These are phyloP conservation scores for Casaregolazyma suthepensis DNA, from an alignment of 1,139 yeast species.

Conservation along the genomic window DNA sequence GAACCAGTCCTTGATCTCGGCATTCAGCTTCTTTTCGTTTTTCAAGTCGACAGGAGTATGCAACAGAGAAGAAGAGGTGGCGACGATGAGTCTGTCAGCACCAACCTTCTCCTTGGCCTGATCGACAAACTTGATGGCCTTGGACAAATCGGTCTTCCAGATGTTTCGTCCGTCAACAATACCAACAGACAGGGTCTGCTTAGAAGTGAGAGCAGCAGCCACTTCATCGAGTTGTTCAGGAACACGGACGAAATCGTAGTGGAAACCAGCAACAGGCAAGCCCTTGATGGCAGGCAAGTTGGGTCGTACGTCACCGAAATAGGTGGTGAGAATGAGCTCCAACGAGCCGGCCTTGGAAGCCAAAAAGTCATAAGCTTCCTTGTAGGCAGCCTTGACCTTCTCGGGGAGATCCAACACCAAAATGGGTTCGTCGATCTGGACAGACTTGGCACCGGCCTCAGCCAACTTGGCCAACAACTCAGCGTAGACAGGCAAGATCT, in stretches of 20 bases:
- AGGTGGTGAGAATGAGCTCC: constrained; percentile 77
- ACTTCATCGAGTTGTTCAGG: constrained; percentile 94
- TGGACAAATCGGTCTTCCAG: constrained; percentile 93
- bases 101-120: constrained; percentile 83
- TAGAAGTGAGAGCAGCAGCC: constrained; percentile 52
- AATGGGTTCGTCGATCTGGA: constrained; percentile 97
- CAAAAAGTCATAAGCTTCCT: constrained; percentile 74
- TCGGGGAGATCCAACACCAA: constrained; percentile 90
- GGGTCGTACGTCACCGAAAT: constrained; percentile 98
- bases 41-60: constrained; percentile 97
- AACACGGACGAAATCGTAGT: constrained; percentile 92
- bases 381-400: constrained; percentile 75
- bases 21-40: constrained; percentile 84
- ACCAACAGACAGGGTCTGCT: constrained; percentile 90
- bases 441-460: constrained; percentile 91
- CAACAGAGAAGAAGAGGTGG: constrained; percentile 93
- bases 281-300: constrained; percentile 83
- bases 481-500: constrained; percentile 87
- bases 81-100: constrained; percentile 78
- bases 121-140: constrained; percentile 75
- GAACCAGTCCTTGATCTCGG: constrained; percentile 94
- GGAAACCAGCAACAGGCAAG: constrained; percentile 92
- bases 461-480: constrained; percentile 81
- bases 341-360: constrained; percentile 63
- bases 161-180: constrained; percentile 98